phyloP scores from a whole-genome alignment of 2,329 filamentous ascomycete genomes.

The Botrytis tulipae region DNA sequence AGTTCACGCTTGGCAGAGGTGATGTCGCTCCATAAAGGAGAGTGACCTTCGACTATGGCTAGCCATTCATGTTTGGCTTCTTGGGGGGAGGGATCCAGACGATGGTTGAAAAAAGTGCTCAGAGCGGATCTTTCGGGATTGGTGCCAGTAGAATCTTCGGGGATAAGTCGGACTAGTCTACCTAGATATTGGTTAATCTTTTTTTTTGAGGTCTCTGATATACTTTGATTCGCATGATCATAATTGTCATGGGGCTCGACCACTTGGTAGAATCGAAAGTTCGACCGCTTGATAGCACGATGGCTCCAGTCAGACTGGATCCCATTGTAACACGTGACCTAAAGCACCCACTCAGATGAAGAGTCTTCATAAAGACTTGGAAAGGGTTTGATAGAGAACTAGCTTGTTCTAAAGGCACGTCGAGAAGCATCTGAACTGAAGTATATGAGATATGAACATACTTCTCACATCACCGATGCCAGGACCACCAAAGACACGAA shows the following conservation, averaged over 20 bases:
- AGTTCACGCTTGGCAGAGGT: constrained; percentile 72
- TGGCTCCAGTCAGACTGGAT: background rate
- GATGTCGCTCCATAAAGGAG: constrained; percentile 66
- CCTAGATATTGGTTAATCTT: constrained; percentile 47
- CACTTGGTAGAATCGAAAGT: background rate
- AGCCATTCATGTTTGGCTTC: constrained; percentile 78
- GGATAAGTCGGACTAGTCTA: constrained; percentile 87
- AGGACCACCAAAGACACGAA: constrained; percentile 90
- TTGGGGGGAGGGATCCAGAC: constrained; percentile 62
- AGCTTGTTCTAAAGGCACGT: background rate
- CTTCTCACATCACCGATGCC: constrained; percentile 78
- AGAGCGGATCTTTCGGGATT: constrained; percentile 69
- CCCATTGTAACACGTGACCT: background rate
- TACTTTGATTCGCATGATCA: background rate
- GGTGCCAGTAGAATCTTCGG: constrained; percentile 49
- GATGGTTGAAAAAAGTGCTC: constrained; percentile 82
- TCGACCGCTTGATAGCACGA: background rate
- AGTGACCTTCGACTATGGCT: constrained; percentile 79
- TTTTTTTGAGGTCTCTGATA: background rate
- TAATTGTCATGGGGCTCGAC: background rate
- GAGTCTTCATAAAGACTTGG: background rate
- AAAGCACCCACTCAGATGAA: background rate
- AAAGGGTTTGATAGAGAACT: background rate
- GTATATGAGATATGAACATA: constrained; percentile 43
- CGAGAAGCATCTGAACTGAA: background rate